Conservation (phyloP, 768 basidiomycete genomes). For the Termitomyces sp. region DNA sequence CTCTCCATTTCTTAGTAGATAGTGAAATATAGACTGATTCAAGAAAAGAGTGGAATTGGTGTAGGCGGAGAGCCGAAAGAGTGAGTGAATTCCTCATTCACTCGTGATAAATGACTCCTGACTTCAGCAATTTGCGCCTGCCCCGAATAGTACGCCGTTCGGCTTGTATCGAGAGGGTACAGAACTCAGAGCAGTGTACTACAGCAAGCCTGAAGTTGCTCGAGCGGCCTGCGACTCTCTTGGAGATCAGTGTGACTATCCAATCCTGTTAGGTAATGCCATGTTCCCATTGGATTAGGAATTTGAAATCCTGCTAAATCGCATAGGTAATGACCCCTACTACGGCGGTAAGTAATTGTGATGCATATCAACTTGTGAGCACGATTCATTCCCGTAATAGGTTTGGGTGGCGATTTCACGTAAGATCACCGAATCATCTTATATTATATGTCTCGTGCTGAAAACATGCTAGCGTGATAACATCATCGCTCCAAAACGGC, state of each 20-base stretch:
- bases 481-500: constrained; percentile 71
- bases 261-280: constrained; percentile 63
- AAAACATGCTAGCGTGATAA: constrained; percentile 54
- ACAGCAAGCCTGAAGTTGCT: constrained; percentile 63
- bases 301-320: not conserved
- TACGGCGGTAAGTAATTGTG: constrained; percentile 58
- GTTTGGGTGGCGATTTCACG: constrained; percentile 78
- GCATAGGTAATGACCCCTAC: constrained; percentile 70
- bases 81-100: constrained; percentile 31
- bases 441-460: not conserved
- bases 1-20: not conserved
- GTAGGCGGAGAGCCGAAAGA: constrained; percentile 65
- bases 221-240: constrained; percentile 65
- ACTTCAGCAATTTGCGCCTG: not conserved
- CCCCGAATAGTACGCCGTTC: constrained; percentile 57
- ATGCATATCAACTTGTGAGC: not conserved
- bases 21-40: not conserved
- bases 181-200: constrained; percentile 72
- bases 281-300: too few species aligned
- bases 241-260: constrained; percentile 66
- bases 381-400: constrained; percentile 28
- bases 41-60: constrained; percentile 64
- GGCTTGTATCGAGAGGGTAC: constrained; percentile 79
- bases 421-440: constrained; percentile 29
- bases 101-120: not conserved